These are phyloP conservation scores for Apiotrichum sp. DNA, from an alignment of 1,284 basidiomycete species.

Conservation along the genomic window DNA sequence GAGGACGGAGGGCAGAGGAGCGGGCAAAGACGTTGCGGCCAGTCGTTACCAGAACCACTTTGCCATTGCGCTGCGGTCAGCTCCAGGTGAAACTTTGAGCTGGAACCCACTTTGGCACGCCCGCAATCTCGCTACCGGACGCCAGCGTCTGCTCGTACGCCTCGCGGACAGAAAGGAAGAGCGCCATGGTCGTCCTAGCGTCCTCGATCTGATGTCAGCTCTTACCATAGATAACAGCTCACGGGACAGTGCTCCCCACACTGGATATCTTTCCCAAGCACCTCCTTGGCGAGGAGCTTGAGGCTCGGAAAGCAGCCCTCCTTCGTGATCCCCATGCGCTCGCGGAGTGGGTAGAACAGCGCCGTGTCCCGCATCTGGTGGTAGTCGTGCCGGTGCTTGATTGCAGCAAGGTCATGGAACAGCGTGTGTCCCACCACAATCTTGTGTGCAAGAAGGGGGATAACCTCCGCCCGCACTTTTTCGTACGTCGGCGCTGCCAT, in stretches of 20 bases:
- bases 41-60: conserved; percentile 28
- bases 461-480: conserved; percentile 67
- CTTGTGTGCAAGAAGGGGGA: conserved; percentile 66
- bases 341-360: conserved; percentile 49
- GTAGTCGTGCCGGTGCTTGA: conserved; percentile 50
- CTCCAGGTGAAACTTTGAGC: too few species aligned
- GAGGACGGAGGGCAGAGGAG: too few species aligned
- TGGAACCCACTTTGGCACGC: conserved; percentile 21
- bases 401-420: conserved; percentile 75
- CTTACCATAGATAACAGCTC: background rate
- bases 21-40: too few species aligned
- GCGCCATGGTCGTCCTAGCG: conserved; percentile 32
- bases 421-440: conserved; percentile 89
- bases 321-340: conserved; percentile 19
- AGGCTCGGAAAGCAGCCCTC: conserved; percentile 48
- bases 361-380: conserved; percentile 51
- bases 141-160: conserved; percentile 30
- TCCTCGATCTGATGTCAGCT: conserved; percentile 34
- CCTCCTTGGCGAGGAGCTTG: conserved; percentile 46
- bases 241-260: conserved; percentile 11
- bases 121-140: conserved; percentile 26
- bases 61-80: conserved; percentile 20
- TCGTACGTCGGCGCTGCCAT: conserved; percentile 66
- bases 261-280: conserved; percentile 51
- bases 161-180: conserved; percentile 36